Conservation (phyloP, 1,284 basidiomycete species). For the Moniliella sp. region DNA sequence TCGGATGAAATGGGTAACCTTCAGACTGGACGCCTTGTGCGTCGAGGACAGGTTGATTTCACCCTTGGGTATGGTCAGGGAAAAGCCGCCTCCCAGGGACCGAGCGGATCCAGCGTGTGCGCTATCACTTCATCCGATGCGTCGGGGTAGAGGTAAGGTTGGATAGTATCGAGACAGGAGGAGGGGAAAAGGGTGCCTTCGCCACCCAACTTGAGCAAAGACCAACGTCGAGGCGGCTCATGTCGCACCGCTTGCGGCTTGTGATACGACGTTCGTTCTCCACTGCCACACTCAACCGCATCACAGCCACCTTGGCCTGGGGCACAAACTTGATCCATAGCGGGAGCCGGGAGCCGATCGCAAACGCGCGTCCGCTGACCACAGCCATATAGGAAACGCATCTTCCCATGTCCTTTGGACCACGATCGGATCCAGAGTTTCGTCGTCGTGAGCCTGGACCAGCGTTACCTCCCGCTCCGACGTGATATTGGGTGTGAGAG, state of each 20-base stretch:
- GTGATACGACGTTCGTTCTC: conserved; percentile 47
- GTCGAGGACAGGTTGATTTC: conserved; percentile 58
- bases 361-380: conserved; percentile 45
- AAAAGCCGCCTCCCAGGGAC: conserved; percentile 41
- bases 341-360: conserved; percentile 55
- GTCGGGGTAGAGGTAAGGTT: conserved; percentile 47
- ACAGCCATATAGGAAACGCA: conserved; percentile 63
- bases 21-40: conserved; percentile 58
- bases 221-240: conserved; percentile 48
- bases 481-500: conserved; percentile 53
- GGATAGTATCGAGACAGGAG: conserved; percentile 40
- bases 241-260: conserved; percentile 47
- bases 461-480: conserved; percentile 54
- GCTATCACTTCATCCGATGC: conserved; percentile 36
- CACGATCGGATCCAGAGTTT: conserved; percentile 55
- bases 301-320: conserved; percentile 56
- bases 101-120: conserved; percentile 39
- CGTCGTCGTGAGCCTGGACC: conserved; percentile 46
- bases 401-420: conserved; percentile 80
- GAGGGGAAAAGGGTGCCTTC: too few species aligned
- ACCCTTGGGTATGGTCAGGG: conserved; percentile 13
- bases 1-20: conserved; percentile 58
- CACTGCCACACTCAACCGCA: conserved; percentile 53
- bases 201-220: conserved; percentile 52
- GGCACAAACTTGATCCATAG: conserved; percentile 65